A percentile compares a stretch with the other conserved stretches of the same genome.
Evolutionary conservation across 2,329 filamentous ascomycete species (phyloP).

Genomic region (Xylaria sp.): DNA sequence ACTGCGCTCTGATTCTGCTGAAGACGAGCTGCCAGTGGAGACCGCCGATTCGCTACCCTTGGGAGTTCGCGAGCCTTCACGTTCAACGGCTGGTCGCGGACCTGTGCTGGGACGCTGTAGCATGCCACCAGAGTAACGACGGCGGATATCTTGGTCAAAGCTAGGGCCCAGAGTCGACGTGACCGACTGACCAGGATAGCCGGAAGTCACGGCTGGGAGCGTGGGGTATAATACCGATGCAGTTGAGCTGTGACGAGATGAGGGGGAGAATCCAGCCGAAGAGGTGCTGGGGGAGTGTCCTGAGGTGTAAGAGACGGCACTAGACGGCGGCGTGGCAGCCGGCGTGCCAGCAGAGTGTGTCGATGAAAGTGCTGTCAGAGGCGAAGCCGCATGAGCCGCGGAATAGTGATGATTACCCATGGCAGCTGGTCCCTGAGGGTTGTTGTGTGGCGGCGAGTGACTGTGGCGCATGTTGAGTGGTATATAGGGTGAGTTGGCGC

Average conservation of each 20-base stretch:
- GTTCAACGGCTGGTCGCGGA: conserved; percentile 36
- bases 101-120: conserved; percentile 53
- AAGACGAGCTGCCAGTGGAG: conserved; percentile 49
- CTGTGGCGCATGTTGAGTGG: conserved; percentile 53
- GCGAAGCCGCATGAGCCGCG: conserved; percentile 56
- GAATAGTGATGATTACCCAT: conserved; percentile 39
- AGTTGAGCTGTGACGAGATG: conserved; percentile 56
- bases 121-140: conserved; percentile 62
- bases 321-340: conserved; percentile 70
- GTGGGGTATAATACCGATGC: conserved; percentile 67
- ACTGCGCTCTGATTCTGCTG: conserved; percentile 45
- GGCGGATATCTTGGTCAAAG: conserved; percentile 58
- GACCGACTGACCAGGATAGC: conserved; percentile 62
- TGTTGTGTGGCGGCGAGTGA: conserved; percentile 41
- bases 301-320: conserved; percentile 69
- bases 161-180: conserved; percentile 66
- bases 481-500: conserved; percentile 65
- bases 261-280: conserved; percentile 64
- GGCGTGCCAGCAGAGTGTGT: conserved; percentile 59
- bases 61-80: conserved; percentile 40
- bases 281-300: conserved; percentile 70
- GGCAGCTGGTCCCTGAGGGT: conserved; percentile 32
- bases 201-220: conserved; percentile 63
- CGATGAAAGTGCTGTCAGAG: conserved; percentile 53
- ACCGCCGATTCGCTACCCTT: conserved; percentile 40